Conservation (phyloP, 2,329 filamentous ascomycete species). For the Talaromyces sp. region DNA sequence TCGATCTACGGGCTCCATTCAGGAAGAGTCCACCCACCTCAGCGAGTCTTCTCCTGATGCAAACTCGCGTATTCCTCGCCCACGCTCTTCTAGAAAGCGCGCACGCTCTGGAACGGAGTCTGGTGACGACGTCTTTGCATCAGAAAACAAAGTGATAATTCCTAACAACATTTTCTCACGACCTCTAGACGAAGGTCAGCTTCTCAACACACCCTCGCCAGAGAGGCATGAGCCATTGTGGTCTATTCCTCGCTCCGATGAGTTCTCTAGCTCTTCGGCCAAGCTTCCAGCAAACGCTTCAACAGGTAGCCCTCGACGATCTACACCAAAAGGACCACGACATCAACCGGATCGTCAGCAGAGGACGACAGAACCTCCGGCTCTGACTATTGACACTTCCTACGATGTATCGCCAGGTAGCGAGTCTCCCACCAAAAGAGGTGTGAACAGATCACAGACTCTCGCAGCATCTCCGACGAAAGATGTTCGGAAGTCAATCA, state of each 20-base stretch:
- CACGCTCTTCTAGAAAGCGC: conserved; percentile 27
- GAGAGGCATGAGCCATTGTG: conserved; percentile 27
- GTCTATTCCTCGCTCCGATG: conserved; percentile 23
- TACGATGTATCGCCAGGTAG: neutral
- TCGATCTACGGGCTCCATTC: conserved; percentile 17
- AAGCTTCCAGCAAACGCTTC: conserved; percentile 25
- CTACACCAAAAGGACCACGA: conserved; percentile 34
- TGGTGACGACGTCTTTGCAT: conserved; percentile 18
- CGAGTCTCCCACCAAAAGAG: conserved; percentile 17
- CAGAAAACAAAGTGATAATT: conserved; percentile 24
- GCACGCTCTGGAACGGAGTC: conserved; percentile 21
- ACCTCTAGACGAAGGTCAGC: conserved; percentile 3
- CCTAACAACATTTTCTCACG: conserved; percentile 26
- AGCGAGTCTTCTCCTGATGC: conserved; percentile 17
- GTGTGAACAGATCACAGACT: conserved; percentile 19
- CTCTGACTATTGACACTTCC: conserved; percentile 1
- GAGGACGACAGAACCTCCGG: conserved; percentile 22
- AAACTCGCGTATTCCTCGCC: conserved; percentile 22
- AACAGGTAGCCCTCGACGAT: conserved; percentile 31
- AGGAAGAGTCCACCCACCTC: conserved; percentile 10
- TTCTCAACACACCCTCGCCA: conserved; percentile 31
- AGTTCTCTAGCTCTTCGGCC: conserved; percentile 23
- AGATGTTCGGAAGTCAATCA: conserved; percentile 29
- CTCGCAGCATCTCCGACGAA: conserved; percentile 19
- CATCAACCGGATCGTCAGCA: conserved; percentile 26